phyloP scores from a whole-genome alignment of 2,329 filamentous ascomycete genomes.

The Plenodomus lindquistii region DNA sequence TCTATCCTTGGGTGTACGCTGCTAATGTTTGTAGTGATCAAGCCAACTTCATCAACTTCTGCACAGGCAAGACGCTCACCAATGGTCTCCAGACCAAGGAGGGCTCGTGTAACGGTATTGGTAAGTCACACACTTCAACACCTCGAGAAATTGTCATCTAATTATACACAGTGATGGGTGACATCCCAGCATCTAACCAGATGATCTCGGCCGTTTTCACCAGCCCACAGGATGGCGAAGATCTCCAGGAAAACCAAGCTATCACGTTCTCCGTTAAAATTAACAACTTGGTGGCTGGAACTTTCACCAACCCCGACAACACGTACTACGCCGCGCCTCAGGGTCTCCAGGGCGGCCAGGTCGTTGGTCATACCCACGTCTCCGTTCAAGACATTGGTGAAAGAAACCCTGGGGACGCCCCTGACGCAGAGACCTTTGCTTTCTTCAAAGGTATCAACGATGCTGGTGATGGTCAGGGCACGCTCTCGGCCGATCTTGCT shows the following conservation, averaged over 20 bases:
- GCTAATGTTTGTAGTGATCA: conserved; percentile 44
- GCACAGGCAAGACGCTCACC: conserved; percentile 57
- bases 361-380: conserved; percentile 57
- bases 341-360: conserved; percentile 47
- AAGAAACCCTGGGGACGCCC: conserved; percentile 42
- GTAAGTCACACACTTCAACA: conserved; percentile 29
- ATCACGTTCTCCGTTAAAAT: conserved; percentile 57
- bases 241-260: conserved; percentile 44
- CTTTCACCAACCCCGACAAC: conserved; percentile 58
- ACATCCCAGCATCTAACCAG: conserved; percentile 54
- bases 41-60: conserved; percentile 66
- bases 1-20: background rate
- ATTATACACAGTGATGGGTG: conserved; percentile 55
- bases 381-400: conserved; percentile 55
- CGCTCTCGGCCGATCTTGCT: conserved; percentile 50
- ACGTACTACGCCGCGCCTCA: conserved; percentile 63
- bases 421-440: conserved; percentile 52
- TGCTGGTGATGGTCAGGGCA: conserved; percentile 52
- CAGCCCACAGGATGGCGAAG: conserved; percentile 50
- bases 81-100: conserved; percentile 56
- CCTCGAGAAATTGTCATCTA: background rate
- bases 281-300: conserved; percentile 55
- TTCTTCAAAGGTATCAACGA: conserved; percentile 65
- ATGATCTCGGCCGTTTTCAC: conserved; percentile 62
- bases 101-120: conserved; percentile 61